A percentile compares a stretch with the other conserved stretches of the same genome.
These are phyloP conservation scores for Diversispora epigaea DNA, from an alignment of 192 early-diverging fungal species.

Conservation along the genomic window DNA sequence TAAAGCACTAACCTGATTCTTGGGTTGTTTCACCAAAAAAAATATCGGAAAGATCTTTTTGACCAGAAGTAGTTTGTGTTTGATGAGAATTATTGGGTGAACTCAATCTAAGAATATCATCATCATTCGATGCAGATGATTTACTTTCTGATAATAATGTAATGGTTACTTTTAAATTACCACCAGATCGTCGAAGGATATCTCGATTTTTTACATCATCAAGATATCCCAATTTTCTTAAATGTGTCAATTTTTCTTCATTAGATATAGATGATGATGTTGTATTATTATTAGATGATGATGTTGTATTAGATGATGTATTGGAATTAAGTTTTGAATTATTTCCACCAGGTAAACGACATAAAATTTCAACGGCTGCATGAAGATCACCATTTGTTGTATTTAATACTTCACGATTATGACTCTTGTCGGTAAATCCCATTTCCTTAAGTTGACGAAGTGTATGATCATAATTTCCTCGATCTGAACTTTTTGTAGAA, in stretches of 20 bases:
- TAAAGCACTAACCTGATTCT: no score
- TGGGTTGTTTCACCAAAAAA: no score
- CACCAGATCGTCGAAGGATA: slow-evolving; percentile 68
- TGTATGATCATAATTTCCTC: slow-evolving; percentile 38
- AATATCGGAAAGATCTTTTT: no score
- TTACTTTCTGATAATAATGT: slow-evolving; percentile 55
- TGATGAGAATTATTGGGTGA: neutral
- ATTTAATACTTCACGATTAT: slow-evolving; percentile 67
- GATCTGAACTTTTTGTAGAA: slow-evolving; percentile 3
- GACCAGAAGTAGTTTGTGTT: slow-evolving; percentile 24
- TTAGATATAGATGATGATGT: slow-evolving; percentile 31
- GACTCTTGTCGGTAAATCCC: slow-evolving; percentile 80
- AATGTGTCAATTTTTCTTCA: slow-evolving; percentile 60
- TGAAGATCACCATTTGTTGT: slow-evolving; percentile 72
- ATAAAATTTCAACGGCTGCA: slow-evolving; percentile 69
- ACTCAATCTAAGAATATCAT: neutral
- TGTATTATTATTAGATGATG: neutral
- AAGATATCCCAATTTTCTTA: slow-evolving; percentile 74
- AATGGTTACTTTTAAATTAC: slow-evolving; percentile 74
- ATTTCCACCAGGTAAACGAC: slow-evolving; percentile 35
- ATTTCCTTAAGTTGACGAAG: slow-evolving; percentile 60
- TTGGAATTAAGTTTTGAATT: neutral
- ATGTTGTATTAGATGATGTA: neutral
- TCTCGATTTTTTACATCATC: slow-evolving; percentile 64
- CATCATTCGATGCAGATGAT: neutral